A percentile compares a stretch with the other conserved stretches of the same genome.
Conservation (phyloP, 2,329 filamentous ascomycete species). For the Gaeumannomyces sp. region DNA sequence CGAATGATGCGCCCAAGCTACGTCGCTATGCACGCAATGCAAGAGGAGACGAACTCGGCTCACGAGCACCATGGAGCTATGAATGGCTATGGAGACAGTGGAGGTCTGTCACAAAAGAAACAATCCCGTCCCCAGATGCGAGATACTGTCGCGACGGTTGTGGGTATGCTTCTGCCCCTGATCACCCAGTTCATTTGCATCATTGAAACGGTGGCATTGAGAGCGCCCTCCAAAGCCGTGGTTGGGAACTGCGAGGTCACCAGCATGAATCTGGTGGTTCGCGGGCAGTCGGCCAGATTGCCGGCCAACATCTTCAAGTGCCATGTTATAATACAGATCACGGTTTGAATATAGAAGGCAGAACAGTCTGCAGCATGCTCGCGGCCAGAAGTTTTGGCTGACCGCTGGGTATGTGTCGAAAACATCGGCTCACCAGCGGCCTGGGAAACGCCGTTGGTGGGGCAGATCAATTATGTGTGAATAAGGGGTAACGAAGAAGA, state of each 20-base stretch:
- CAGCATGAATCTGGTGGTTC: background rate
- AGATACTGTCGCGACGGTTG: conserved; percentile 64
- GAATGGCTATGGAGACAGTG: conserved; percentile 51
- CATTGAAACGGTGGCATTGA: conserved; percentile 34
- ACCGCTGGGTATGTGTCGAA: background rate
- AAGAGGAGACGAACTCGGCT: conserved; percentile 56
- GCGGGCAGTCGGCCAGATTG: background rate
- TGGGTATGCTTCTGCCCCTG: conserved; percentile 72
- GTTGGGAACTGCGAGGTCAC: background rate
- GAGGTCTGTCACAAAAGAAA: conserved; percentile 39
- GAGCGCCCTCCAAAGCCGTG: background rate
- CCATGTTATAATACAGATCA: background rate
- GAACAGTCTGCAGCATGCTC: background rate
- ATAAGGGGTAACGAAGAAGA: background rate
- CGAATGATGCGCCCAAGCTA: conserved; percentile 51
- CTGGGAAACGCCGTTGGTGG: background rate
- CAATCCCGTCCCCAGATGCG: conserved; percentile 54
- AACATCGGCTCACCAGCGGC: background rate
- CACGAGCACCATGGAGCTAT: conserved; percentile 43
- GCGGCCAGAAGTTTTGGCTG: background rate
- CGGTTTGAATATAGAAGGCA: background rate
- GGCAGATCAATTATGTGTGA: background rate
- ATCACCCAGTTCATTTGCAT: conserved; percentile 74
- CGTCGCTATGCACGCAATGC: conserved; percentile 98
- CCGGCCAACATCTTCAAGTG: background rate